Evolutionary conservation across 1,284 basidiomycete species (phyloP), one percentile per base, ranked within the genome.

Genomic region (Cutaneotrichosporon cyanovorans): DNA sequence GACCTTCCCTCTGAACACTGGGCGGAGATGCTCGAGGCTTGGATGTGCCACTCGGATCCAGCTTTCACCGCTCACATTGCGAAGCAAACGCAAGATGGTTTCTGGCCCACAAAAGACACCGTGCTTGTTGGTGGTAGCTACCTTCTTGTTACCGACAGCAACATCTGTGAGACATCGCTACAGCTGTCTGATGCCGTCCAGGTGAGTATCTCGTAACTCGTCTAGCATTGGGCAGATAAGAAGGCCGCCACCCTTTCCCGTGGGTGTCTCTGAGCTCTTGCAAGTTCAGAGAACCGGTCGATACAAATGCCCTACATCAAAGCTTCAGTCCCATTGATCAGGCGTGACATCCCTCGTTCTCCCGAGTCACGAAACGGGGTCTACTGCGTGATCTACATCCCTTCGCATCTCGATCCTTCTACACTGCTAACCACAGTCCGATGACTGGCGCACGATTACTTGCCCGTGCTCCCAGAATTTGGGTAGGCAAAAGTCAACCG

Each of bases 11-110:
- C 87, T 1, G 89, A 95, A 63, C 83, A 95, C 61, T 98, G 92
- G 92, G 85, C 90, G 48, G 92, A 98, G 68, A 80, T 97, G 33
- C 81, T 97, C 19, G 92, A 97, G 51, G 85, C 89, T 3, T 97
- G 92, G 92, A 92, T 98, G 87, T 97, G 92, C 63, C 93, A 97
- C 69, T 72, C 82, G 18, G 90, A 95, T 63, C 90, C 93, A 71
- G 80, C 78, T 25, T 73, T 91, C 39, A 78, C 84, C 46, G 82
- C 83, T 20, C 77, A 83, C 15, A 77, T 88, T 4, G 73, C 80
- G 37, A 76, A 79, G 53, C 78, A 80, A 55, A 79, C 80, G 1
- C 78, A 76, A 56, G 74, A 77, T 30, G 87, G 84, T 0, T 88
- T 92, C 65, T 89, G 86, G 84, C 90, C 90, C 0, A 70, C 73